Evolutionary conservation across 495 filamentous ascomycete species (phyloP).

Genomic region (Bacidia rubella): DNA sequence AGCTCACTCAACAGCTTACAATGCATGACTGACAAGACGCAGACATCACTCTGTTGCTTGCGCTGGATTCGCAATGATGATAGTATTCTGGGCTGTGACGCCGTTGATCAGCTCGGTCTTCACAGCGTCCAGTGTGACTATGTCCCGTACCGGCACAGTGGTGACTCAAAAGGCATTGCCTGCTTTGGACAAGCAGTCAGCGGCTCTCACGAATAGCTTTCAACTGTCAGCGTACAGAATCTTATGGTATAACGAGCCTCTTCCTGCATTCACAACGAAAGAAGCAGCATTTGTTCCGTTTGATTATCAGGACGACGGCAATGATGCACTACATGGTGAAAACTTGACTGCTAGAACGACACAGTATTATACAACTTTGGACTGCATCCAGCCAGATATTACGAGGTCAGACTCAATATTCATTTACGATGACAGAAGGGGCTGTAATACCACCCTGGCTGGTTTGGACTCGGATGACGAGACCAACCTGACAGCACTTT

Average conservation of each 20-base stretch:
- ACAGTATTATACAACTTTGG: constrained; percentile 23
- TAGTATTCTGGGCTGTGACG: constrained; percentile 33
- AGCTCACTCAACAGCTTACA: not conserved
- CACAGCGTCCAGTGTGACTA: not conserved
- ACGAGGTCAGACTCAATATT: not conserved
- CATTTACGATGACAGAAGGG: not conserved
- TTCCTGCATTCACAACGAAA: constrained; percentile 27
- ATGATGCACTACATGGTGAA: not conserved
- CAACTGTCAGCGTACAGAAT: constrained; percentile 21
- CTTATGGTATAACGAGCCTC: constrained; percentile 25
- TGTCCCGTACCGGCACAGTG: not conserved
- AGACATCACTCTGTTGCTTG: constrained; percentile 33
- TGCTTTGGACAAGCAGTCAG: not conserved
- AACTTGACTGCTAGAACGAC: constrained; percentile 24
- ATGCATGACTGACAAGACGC: not conserved
- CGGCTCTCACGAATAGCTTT: constrained; percentile 11
- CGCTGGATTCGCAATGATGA: constrained; percentile 24
- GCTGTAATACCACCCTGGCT: too few relatives aligned
- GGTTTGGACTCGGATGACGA: too few relatives aligned
- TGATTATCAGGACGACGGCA: not conserved
- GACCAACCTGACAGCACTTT: not conserved
- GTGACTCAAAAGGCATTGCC: not conserved
- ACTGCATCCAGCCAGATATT: constrained; percentile 19
- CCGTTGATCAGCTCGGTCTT: constrained; percentile 31
- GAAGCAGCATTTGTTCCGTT: constrained; percentile 28